phyloP scores from a whole-genome alignment of 2,329 filamentous ascomycete genomes.

The Ophiocordyceps camponoti-rufipedis region DNA sequence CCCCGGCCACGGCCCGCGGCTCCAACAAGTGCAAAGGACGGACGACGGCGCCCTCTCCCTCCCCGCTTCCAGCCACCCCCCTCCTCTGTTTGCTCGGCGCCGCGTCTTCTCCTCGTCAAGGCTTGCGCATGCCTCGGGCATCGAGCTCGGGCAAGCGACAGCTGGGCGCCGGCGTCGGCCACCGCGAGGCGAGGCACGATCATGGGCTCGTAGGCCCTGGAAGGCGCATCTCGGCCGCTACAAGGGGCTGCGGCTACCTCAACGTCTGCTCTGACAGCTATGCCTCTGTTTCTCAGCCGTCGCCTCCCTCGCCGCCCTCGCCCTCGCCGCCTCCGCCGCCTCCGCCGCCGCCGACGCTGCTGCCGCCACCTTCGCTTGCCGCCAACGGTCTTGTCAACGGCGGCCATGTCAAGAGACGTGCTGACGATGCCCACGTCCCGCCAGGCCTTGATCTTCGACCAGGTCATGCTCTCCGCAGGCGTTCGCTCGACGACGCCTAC shows the following conservation, averaged over 20 bases:
- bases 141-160: constrained; percentile 42
- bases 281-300: constrained; percentile 12
- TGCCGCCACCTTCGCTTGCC: constrained; percentile 1
- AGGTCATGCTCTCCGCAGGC: constrained; percentile 23
- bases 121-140: constrained; percentile 40
- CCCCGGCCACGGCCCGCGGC: no score
- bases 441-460: constrained; percentile 19
- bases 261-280: constrained; percentile 18
- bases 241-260: constrained; percentile 27
- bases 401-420: constrained; percentile 7
- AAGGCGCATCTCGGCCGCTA: constrained; percentile 17
- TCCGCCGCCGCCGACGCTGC: constrained; percentile 1
- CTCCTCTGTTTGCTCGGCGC: constrained; percentile 7
- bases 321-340: constrained; percentile 2
- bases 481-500: constrained; percentile 31
- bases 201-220: constrained; percentile 58
- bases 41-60: constrained; percentile 3
- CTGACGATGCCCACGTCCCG: constrained; percentile 4
- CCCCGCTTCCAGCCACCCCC: constrained; percentile 4
- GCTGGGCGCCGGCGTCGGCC: constrained; percentile 39
- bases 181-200: constrained; percentile 64
- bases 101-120: constrained; percentile 13
- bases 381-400: constrained; percentile 14
- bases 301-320: constrained; percentile 7
- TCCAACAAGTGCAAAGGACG: background rate